phyloP scores from a whole-genome alignment of 2,329 filamentous ascomycete species.

The Ophidiomyces ophidiicola region DNA sequence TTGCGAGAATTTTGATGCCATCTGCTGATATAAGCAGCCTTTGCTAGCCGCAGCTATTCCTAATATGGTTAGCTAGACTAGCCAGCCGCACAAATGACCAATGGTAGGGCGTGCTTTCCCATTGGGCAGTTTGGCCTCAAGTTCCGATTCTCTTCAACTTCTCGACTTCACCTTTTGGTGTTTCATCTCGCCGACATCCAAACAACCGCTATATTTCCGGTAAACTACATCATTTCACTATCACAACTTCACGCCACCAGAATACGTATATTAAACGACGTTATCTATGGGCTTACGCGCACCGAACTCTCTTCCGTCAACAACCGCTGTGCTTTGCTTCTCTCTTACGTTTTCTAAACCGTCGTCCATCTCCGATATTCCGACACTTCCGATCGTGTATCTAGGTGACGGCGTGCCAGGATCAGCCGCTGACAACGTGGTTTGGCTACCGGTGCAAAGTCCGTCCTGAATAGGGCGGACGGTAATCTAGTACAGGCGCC shows the following conservation, averaged over 20 bases:
- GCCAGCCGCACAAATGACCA: no score
- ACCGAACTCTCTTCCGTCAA: constrained; percentile 18
- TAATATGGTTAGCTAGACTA: no score
- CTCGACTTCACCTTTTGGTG: background rate
- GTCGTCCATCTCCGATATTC: constrained; percentile 11
- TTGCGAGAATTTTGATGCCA: no score
- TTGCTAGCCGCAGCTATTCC: no score
- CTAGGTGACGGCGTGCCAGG: constrained; percentile 15
- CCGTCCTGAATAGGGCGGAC: constrained; percentile 43
- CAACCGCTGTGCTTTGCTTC: constrained; percentile 16
- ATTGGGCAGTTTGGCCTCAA: constrained; percentile 12
- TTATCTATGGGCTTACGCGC: constrained; percentile 19
- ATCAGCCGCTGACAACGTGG: constrained; percentile 23
- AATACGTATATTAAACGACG: constrained; percentile 6
- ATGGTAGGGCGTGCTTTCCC: constrained; percentile 1
- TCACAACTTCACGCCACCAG: background rate
- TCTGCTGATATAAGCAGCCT: no score
- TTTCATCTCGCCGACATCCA: constrained; percentile 4
- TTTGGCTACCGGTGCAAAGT: constrained; percentile 38
- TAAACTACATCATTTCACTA: constrained; percentile 1
- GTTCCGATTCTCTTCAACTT: constrained; percentile 2
- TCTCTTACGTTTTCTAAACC: constrained; percentile 13
- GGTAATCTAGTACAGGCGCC: constrained; percentile 29
- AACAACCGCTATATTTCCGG: background rate
- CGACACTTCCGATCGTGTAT: constrained; percentile 12